Evolutionary conservation across 495 filamentous ascomycete species (phyloP).

Genomic region (Chaetomidium leptoderma): DNA sequence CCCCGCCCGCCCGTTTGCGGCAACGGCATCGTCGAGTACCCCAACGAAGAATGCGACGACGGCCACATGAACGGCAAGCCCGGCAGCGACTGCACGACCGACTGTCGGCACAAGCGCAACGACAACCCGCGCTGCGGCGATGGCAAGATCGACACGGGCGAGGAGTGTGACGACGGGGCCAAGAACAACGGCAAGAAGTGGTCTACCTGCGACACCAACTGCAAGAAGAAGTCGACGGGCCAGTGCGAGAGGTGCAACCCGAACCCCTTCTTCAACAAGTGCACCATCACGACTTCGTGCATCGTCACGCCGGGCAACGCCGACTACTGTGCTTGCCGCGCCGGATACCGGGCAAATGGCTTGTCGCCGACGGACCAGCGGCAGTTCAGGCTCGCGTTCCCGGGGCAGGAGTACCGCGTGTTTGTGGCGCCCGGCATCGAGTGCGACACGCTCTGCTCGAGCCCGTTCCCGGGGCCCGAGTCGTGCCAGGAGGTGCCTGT

Average conservation of each 20-base stretch:
- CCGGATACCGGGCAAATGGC: slow-evolving; percentile 21
- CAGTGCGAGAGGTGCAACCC: slow-evolving; percentile 24
- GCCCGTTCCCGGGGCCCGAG: slow-evolving; percentile 16
- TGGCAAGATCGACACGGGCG: slow-evolving; percentile 16
- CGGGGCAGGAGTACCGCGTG: slow-evolving; percentile 23
- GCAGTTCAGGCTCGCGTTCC: slow-evolving; percentile 22
- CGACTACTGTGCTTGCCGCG: slow-evolving; percentile 25
- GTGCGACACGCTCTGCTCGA: slow-evolving; percentile 22
- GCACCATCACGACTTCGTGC: slow-evolving; percentile 28
- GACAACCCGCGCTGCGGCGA: slow-evolving; percentile 15
- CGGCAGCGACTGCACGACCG: slow-evolving; percentile 14
- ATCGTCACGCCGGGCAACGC: slow-evolving; percentile 9
- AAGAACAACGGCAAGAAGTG: slow-evolving; percentile 19
- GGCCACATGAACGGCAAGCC: slow-evolving; percentile 18
- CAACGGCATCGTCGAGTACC: slow-evolving; percentile 20
- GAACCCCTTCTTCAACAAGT: slow-evolving; percentile 27
- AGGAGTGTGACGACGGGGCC: slow-evolving; percentile 26
- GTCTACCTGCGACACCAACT: slow-evolving; percentile 13
- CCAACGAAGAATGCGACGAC: slow-evolving; percentile 18
- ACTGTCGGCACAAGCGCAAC: background rate
- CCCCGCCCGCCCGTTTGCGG: slow-evolving; percentile 20
- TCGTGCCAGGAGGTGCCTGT: slow-evolving; percentile 26
- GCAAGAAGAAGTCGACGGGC: slow-evolving; percentile 6
- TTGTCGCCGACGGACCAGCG: slow-evolving; percentile 18
- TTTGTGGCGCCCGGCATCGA: slow-evolving; percentile 26